Base-by-base conservation (phyloP, 1,284 basidiomycete genomes). In the Ceratobasidium theobromae region DNA sequence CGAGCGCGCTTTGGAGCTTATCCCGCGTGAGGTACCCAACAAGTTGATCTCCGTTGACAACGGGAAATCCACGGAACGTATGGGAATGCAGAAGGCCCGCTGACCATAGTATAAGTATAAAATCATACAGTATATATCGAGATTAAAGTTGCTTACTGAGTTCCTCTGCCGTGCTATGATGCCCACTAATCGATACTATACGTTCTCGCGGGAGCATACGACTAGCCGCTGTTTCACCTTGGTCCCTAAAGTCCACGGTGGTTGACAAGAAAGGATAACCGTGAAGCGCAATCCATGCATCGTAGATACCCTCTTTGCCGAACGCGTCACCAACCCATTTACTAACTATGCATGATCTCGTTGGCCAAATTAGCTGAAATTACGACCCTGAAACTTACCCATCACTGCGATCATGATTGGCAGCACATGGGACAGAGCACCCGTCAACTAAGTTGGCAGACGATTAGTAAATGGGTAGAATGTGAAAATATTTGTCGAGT, bases 291-390 rank as follows among this genome's bases (percentile, higher is more conserved):
- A 88, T 88, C 86, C 86, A 88, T n/a, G 82, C 82, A 35, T 84
- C 76, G 71, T 89, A 89, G 48, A 89, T 88, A n/a, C 87, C 87
- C 71, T 88, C 86, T 70, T 82, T 83, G 3, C 84, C 85, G 57
- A 88, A 79, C 12, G 85, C 86, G 73, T 90, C 87, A 4, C 82
- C 87, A 9, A 88, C 85, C 85, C 85, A 88, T 78, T 90, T 90
- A 2, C 86, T 80, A 21, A 84, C 83, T 84, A 88, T 86, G 60
- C 30, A 4, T 1, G 2, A 28, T 16, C 28, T 21, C 11, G 27
- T 48, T 5, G 28, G 43, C n/a, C 21, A 6, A 52, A 52, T 5
- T 35, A n/a, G 18, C 23, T 11, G 12, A 1, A 4, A 43, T 21
- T 41, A 41, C 4, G 16, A n/a, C 14, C 4, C 5, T 43, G 5